phyloP scores from a whole-genome alignment of 2,329 filamentous ascomycete species.

The Microsporum ferrugineum region DNA sequence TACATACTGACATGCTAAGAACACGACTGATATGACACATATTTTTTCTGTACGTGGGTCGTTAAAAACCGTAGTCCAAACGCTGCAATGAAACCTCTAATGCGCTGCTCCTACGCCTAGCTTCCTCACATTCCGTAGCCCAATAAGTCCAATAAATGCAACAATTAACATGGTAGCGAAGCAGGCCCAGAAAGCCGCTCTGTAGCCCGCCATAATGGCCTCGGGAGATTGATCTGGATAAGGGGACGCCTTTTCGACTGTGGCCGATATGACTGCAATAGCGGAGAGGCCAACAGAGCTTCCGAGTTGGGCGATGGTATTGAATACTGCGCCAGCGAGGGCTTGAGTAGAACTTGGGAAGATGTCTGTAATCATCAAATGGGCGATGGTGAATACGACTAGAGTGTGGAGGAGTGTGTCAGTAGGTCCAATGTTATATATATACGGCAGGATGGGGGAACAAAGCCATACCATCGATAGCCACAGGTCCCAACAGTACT shows the following conservation, averaged over 20 bases:
- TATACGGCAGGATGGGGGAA: neutral
- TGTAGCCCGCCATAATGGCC: slow-evolving; percentile 12
- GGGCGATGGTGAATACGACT: slow-evolving; percentile 44
- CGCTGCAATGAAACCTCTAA: neutral
- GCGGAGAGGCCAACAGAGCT: slow-evolving; percentile 43
- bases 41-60: no score
- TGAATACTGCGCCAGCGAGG: slow-evolving; percentile 52
- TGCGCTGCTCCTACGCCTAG: neutral
- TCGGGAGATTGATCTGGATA: slow-evolving; percentile 1
- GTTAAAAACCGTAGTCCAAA: neutral
- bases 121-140: slow-evolving; percentile 8
- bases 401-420: slow-evolving; percentile 9
- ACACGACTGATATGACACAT: no score
- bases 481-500: slow-evolving; percentile 10
- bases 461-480: slow-evolving; percentile 11
- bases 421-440: neutral
- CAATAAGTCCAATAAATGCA: slow-evolving; percentile 8
- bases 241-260: slow-evolving; percentile 3
- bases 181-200: slow-evolving; percentile 13
- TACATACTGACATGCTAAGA: neutral
- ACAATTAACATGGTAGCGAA: slow-evolving; percentile 11
- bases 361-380: slow-evolving; percentile 43
- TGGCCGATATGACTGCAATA: slow-evolving; percentile 36
- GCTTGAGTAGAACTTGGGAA: slow-evolving; percentile 49
- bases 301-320: slow-evolving; percentile 47